phyloP scores from a whole-genome alignment of 2,329 filamentous ascomycete genomes.

The Aspergillus clavatus region DNA sequence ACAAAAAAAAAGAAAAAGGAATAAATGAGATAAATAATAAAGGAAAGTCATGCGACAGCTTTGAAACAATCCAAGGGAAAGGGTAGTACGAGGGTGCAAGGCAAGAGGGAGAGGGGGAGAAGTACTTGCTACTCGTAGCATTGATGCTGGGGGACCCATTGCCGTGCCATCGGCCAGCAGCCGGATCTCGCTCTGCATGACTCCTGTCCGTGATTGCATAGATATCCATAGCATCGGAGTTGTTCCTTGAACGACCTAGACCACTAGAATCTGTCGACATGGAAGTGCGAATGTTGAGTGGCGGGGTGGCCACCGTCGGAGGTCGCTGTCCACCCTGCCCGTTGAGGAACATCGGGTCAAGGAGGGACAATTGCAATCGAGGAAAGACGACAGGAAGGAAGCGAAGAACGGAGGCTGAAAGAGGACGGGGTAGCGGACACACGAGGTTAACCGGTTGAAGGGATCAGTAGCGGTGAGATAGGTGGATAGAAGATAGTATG shows the following conservation, averaged over 20 bases:
- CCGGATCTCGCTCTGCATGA: conserved; percentile 18
- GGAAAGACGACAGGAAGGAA: not conserved
- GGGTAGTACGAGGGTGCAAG: not conserved
- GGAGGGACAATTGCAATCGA: not conserved
- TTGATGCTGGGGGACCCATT: conserved; percentile 26
- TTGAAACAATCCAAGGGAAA: not conserved
- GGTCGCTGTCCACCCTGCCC: conserved; percentile 19
- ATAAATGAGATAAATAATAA: no score
- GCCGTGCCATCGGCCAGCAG: conserved; percentile 22
- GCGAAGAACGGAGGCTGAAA: conserved; percentile 1
- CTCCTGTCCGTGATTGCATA: conserved; percentile 31
- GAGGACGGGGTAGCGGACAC: not conserved
- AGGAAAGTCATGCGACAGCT: not conserved
- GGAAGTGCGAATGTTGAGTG: conserved; percentile 21
- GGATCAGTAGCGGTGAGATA: not conserved
- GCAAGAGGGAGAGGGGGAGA: conserved; percentile 11
- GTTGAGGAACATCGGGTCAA: conserved; percentile 15
- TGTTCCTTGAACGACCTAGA: conserved; percentile 28
- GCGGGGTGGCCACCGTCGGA: conserved; percentile 17
- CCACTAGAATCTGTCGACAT: conserved; percentile 24
- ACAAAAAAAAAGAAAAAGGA: no score
- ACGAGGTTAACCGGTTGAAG: not conserved
- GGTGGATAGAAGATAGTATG: not conserved
- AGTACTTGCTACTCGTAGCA: conserved; percentile 18
- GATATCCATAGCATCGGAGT: conserved; percentile 35